Conservation (phyloP, 116 monocot species). For the Thalassia testudinum region DNA sequence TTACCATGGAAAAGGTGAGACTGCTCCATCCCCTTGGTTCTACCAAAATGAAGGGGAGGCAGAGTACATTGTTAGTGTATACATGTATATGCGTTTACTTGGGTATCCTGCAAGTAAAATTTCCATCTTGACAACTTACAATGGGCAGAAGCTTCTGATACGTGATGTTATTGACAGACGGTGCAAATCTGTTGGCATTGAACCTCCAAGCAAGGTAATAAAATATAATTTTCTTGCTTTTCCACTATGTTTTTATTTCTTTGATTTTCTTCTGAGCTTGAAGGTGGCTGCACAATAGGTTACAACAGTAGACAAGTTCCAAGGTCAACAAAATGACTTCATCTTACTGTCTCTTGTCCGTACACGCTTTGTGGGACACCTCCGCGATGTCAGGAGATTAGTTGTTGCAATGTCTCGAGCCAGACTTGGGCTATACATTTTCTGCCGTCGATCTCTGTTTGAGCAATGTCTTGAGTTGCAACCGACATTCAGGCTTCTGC, state of each 20-base stretch:
- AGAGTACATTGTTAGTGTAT: conserved; percentile 92
- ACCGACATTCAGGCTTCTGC: conserved; percentile 76
- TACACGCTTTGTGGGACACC: conserved; percentile 91
- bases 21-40: conserved; percentile 97
- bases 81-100: conserved; percentile 91
- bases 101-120: conserved; percentile 87
- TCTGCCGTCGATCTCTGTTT: conserved; percentile 78
- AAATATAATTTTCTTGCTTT: not conserved
- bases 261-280: not conserved
- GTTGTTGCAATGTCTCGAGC: conserved; percentile 98
- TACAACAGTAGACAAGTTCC: conserved; percentile 93
- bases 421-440: conserved; percentile 77
- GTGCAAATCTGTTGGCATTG: conserved; percentile 65
- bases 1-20: conserved; percentile 77
- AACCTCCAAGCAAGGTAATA: conserved; percentile 84
- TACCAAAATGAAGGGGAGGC: conserved; percentile 99
- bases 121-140: conserved; percentile 96
- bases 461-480: conserved; percentile 96
- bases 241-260: not conserved
- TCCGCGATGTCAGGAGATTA: conserved; percentile 90
- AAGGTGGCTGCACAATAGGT: conserved; percentile 29
- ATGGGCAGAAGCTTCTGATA: conserved; percentile 95
- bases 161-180: conserved; percentile 90
- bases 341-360: conserved; percentile 88
- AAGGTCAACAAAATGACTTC: conserved; percentile 98